Conservation (phyloP, 805 yeast species). For the Pichia nakasei region DNA sequence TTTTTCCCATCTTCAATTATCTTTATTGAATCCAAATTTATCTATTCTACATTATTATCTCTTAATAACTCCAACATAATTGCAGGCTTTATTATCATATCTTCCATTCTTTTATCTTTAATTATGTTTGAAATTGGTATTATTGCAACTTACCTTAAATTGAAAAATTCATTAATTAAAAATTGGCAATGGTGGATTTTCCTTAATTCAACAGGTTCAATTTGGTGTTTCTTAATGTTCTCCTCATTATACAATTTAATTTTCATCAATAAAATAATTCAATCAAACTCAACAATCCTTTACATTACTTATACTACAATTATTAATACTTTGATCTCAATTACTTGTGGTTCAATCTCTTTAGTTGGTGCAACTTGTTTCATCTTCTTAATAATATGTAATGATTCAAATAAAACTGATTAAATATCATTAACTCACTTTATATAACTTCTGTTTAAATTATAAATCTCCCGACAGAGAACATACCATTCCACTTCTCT, state of each 20-base stretch:
- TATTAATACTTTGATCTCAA: conserved; percentile 51
- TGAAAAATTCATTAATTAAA: conserved; percentile 38
- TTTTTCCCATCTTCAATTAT: conserved; percentile 70
- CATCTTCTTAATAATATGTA: conserved; percentile 29
- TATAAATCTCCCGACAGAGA: conserved; percentile 74
- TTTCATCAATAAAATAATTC: conserved; percentile 49
- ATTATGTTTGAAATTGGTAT: conserved; percentile 66
- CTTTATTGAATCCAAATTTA: conserved; percentile 66
- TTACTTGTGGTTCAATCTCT: conserved; percentile 71
- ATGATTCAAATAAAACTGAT: conserved; percentile 11
- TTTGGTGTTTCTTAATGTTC: conserved; percentile 60
- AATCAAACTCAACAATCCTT: conserved; percentile 56
- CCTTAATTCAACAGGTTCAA: conserved; percentile 54
- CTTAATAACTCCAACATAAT: conserved; percentile 42
- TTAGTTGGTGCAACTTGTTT: conserved; percentile 58
- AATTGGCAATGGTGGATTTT: conserved; percentile 84
- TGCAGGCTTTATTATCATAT: conserved; percentile 67
- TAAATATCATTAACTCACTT: conserved; percentile 12
- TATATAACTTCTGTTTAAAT: conserved; percentile 63
- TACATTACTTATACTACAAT: conserved; percentile 67
- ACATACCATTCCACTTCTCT: conserved; percentile 85
- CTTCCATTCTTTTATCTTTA: conserved; percentile 48
- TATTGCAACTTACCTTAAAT: conserved; percentile 55
- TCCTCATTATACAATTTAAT: conserved; percentile 63
- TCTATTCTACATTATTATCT: conserved; percentile 54